These are phyloP conservation scores for Didymella glomerata DNA, from an alignment of 2,329 filamentous ascomycete genomes.

Conservation along the genomic window DNA sequence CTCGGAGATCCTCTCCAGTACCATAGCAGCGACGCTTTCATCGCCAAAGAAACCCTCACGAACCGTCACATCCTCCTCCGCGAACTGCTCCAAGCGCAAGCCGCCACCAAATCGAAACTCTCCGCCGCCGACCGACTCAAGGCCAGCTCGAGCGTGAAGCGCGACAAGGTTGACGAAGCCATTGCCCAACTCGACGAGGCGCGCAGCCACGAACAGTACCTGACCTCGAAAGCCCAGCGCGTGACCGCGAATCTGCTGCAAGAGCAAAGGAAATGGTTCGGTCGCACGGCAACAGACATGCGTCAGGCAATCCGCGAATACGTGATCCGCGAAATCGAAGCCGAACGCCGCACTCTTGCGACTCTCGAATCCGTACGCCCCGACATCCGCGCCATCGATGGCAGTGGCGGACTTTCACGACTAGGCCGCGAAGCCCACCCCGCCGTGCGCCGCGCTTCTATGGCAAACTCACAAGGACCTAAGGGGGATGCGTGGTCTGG, in stretches of 20 bases:
- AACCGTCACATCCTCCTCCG: slow-evolving; percentile 96
- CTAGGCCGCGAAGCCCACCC: slow-evolving; percentile 91
- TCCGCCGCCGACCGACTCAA: slow-evolving; percentile 89
- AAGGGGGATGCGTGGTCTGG: slow-evolving; percentile 99
- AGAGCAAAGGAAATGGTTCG: slow-evolving; percentile 91
- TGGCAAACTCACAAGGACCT: slow-evolving; percentile 90
- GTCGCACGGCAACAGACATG: slow-evolving; percentile 83
- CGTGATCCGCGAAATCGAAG: slow-evolving; percentile 92
- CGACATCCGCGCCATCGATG: slow-evolving; percentile 91
- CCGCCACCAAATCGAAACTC: slow-evolving; percentile 81
- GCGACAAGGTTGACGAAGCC: slow-evolving; percentile 98
- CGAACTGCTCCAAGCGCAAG: slow-evolving; percentile 90
- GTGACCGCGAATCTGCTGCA: slow-evolving; percentile 89
- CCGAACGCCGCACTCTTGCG: slow-evolving; percentile 88
- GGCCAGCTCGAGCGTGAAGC: slow-evolving; percentile 82
- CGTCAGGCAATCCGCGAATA: slow-evolving; percentile 87
- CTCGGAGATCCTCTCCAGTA: slow-evolving; percentile 93
- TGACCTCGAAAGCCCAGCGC: slow-evolving; percentile 84
- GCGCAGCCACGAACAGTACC: slow-evolving; percentile 78
- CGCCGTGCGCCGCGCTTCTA: slow-evolving; percentile 72
- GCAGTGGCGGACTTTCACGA: slow-evolving; percentile 86
- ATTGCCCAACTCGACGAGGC: slow-evolving; percentile 90
- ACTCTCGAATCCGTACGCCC: slow-evolving; percentile 93
- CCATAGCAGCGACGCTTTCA: slow-evolving; percentile 93
- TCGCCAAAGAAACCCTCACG: slow-evolving; percentile 97